A percentile compares a stretch with the other conserved stretches of the same genome.
Conservation (phyloP, 306 rosid genomes). For the Fragaria iinumae region DNA sequence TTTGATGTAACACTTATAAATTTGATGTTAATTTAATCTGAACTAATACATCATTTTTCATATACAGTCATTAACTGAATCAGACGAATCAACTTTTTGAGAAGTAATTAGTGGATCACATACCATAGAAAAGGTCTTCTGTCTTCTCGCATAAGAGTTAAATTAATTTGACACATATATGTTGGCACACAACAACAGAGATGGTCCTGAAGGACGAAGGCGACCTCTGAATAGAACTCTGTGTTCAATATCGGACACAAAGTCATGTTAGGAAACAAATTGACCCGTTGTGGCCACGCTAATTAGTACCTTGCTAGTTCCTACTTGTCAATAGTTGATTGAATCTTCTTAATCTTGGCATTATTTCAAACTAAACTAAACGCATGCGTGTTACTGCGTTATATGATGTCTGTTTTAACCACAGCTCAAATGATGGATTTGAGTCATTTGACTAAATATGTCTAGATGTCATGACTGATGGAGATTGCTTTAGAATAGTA, state of each 20-base stretch:
- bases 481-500: not conserved
- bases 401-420: not conserved
- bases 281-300: not conserved
- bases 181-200: not conserved
- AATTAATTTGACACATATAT: no score
- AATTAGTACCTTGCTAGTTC: not conserved
- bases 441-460: not conserved
- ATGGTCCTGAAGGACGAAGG: not conserved
- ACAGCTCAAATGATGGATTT: not conserved
- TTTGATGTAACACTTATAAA: no score
- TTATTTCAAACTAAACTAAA: not conserved
- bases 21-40: no score
- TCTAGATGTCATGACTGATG: no score
- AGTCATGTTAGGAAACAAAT: not conserved
- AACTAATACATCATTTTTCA: no score
- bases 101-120: no score
- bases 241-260: not conserved
- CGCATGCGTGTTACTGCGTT: not conserved
- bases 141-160: not conserved
- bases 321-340: not conserved
- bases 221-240: not conserved
- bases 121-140: not conserved
- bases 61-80: no score
- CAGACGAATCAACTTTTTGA: no score
- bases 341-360: not conserved